Conservation (phyloP, 805 yeast species). For the Ogataea trehalophila region DNA sequence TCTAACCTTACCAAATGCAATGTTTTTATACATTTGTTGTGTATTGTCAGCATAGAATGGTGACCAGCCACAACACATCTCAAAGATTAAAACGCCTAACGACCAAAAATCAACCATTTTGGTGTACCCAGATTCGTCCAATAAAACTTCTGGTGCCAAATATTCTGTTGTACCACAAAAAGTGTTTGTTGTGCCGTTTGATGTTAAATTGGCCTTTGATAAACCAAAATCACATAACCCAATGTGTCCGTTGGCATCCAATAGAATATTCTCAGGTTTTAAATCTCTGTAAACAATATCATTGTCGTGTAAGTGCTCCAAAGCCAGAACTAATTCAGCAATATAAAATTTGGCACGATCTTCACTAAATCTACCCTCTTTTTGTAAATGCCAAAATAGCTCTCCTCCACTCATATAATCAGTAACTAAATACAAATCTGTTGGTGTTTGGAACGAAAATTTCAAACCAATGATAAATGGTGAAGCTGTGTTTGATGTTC, state of each 20-base stretch:
- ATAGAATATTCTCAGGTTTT: slow-evolving; percentile 91
- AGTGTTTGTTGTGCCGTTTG: slow-evolving; percentile 89
- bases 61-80: slow-evolving; percentile 99
- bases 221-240: slow-evolving; percentile 97
- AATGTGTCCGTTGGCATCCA: slow-evolving; percentile 96
- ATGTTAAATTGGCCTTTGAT: slow-evolving; percentile 84
- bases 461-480: slow-evolving; percentile 96
- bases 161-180: slow-evolving; percentile 99
- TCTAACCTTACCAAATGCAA: slow-evolving; percentile 96
- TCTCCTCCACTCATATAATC: slow-evolving; percentile 99
- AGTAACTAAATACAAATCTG: slow-evolving; percentile 87
- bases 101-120: slow-evolving; percentile 99
- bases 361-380: slow-evolving; percentile 91
- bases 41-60: slow-evolving; percentile 98
- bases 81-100: slow-evolving; percentile 91
- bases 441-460: slow-evolving; percentile 93
- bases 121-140: slow-evolving; percentile 95
- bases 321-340: slow-evolving; percentile 89
- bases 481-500: slow-evolving; percentile 71
- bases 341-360: slow-evolving; percentile 94
- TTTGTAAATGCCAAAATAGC: slow-evolving; percentile 69
- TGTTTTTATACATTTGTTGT: slow-evolving; percentile 98
- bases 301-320: slow-evolving; percentile 92
- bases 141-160: slow-evolving; percentile 91
- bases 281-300: slow-evolving; percentile 95